Evolutionary conservation across 805 yeast genomes (phyloP), one percentile per base, ranked within the genome.

Genomic region (Kodamaea kakaduensis): DNA sequence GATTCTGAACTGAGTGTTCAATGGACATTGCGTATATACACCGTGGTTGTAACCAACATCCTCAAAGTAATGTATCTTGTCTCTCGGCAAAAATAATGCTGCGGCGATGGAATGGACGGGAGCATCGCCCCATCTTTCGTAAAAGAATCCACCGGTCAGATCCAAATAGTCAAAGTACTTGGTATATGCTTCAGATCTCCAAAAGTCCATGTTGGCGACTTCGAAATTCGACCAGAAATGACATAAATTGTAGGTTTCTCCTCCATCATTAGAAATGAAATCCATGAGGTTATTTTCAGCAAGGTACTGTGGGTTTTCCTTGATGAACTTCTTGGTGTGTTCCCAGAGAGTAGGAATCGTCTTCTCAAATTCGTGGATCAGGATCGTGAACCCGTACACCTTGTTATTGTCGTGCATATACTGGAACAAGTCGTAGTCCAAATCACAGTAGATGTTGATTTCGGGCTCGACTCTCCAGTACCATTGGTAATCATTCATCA

Each of bases 401-500:
- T 88, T 88, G 40, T 76, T 64, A 47, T 84, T 77, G 36, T 78
- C 79, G 43, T 85, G 69, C 83, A 90, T 73, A 37, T 77, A 73
- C 48, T 75, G 73, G 65, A 90, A 90, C 16, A 96, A 88, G 57
- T 90, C 98, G 57, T 79, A 81, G 50, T 81, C 77, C 41, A 88
- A 64, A 58, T 88, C 95, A 69, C 96, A 87, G 61, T 69, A 79
- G 50, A 87, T 74, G 56, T 75, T 74, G 54, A 83, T 74, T 53
- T 78, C 85, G 14, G 96, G 96, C 63, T 88, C 96, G 34, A 88
- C 95, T 63, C 96, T 78, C 96, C 96, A 88, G 70, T 88, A 88
- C 73, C 81, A 88, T 42, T 84, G 86, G 56, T 78, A 87, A 10
- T 84, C 81, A 37, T 69, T 69, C 69, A 88, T 56, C 38, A 83